Percentiles rank a stretch among this genome's conserved stretches.
These are phyloP conservation scores for Pythium aquatile DNA, from an alignment of 352 stramenopile species.

Conservation along the genomic window DNA sequence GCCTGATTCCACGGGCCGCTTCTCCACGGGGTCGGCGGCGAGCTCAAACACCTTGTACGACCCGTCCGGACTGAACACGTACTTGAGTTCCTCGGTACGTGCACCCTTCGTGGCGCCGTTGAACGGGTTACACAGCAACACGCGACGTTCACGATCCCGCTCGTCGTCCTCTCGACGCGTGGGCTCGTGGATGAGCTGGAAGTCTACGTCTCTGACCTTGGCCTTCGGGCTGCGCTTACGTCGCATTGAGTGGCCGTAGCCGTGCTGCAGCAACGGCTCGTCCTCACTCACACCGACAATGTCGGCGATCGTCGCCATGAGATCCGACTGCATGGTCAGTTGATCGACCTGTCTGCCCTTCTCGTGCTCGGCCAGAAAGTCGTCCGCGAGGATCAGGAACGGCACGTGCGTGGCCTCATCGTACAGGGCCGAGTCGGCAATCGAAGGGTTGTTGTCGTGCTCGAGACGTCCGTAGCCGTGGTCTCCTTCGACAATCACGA, in stretches of 20 bases:
- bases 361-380: conserved; percentile 47
- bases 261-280: conserved; percentile 57
- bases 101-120: conserved; percentile 65
- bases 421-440: conserved; percentile 58
- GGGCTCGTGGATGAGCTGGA: conserved; percentile 10
- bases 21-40: conserved; percentile 45
- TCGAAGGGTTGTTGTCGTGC: conserved; percentile 68
- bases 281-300: conserved; percentile 53
- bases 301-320: conserved; percentile 72
- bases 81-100: conserved; percentile 68
- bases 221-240: conserved; percentile 28
- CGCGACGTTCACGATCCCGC: conserved; percentile 34
- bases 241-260: conserved; percentile 70
- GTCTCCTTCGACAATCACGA: conserved; percentile 69
- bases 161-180: conserved; percentile 8
- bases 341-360: conserved; percentile 51
- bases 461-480: conserved; percentile 67
- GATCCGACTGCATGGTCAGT: conserved; percentile 66
- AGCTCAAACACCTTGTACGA: conserved; percentile 69
- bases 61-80: conserved; percentile 63
- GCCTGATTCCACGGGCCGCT: conserved; percentile 46
- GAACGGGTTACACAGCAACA: conserved; percentile 72
- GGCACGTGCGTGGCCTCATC: conserved; percentile 62
- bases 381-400: conserved; percentile 66
- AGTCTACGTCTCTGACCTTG: conserved; percentile 14